Evolutionary conservation across 768 basidiomycete species (phyloP).

Genomic region (Auricularia auricula-judae): DNA sequence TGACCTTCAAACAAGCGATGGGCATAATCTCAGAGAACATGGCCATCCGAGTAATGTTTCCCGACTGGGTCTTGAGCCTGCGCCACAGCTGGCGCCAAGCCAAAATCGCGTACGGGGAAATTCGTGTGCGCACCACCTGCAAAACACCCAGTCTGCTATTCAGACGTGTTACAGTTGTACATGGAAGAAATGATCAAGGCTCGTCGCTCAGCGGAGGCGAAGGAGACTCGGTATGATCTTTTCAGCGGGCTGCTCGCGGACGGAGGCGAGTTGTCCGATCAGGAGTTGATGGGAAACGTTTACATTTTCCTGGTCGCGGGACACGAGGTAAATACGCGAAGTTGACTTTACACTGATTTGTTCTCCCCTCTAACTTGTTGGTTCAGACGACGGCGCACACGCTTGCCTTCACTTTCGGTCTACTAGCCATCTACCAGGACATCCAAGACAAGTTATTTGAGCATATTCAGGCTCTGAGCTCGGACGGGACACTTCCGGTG

Average conservation of each 20-base stretch:
- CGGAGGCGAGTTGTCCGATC: not conserved
- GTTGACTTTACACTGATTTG: no score
- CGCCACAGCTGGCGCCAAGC: not conserved
- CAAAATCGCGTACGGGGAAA: not conserved
- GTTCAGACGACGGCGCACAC: constrained; percentile 15
- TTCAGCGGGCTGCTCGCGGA: not conserved
- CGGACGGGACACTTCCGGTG: not conserved
- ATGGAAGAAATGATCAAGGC: not conserved
- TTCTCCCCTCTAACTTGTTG: no score
- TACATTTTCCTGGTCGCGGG: constrained; percentile 15
- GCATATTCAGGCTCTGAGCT: not conserved
- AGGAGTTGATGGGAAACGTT: not conserved
- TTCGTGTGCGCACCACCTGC: not conserved
- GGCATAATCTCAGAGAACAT: not conserved
- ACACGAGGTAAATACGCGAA: constrained; percentile 8
- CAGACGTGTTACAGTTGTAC: not conserved
- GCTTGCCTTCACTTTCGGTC: constrained; percentile 12
- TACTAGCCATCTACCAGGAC: constrained; percentile 16
- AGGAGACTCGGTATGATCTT: not conserved
- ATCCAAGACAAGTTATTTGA: constrained; percentile 10
- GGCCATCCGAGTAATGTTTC: not conserved
- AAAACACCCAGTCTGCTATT: not conserved
- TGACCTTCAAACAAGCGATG: not conserved
- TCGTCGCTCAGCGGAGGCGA: not conserved
- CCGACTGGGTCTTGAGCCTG: not conserved